Percentiles rank a stretch among this genome's conserved stretches.
phyloP scores from a whole-genome alignment of 2,329 filamentous ascomycete species.

The Teratosphaeria gauchensis region DNA sequence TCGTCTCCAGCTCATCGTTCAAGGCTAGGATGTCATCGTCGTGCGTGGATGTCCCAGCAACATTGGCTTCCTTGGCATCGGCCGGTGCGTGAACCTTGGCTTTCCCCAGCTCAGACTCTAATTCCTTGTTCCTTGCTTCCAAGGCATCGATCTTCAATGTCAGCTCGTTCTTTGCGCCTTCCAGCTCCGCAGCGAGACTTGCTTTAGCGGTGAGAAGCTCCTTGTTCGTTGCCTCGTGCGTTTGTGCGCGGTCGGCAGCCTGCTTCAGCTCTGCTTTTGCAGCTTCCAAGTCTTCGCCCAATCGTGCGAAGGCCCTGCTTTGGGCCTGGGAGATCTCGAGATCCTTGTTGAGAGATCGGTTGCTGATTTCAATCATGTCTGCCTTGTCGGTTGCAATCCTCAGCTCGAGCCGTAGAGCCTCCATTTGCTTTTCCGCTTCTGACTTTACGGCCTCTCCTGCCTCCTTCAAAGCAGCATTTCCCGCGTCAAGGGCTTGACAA shows the following conservation, averaged over 20 bases:
- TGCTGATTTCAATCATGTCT: not conserved
- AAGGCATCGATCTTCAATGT: not conserved
- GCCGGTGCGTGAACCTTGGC: not conserved
- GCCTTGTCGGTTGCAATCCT: not conserved
- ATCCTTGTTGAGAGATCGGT: not conserved
- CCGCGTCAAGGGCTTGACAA: not conserved
- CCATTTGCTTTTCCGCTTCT: not conserved
- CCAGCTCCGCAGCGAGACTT: not conserved
- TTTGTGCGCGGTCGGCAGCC: not conserved
- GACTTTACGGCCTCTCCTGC: not conserved
- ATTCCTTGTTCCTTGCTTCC: not conserved
- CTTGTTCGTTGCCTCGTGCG: not conserved
- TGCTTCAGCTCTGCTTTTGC: not conserved
- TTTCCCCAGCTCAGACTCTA: not conserved
- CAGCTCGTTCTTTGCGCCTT: not conserved
- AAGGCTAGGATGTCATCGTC: not conserved
- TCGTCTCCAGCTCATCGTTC: not conserved
- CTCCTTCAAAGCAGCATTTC: not conserved
- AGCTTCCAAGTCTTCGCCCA: not conserved
- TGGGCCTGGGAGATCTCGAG: not conserved
- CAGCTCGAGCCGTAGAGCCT: not conserved
- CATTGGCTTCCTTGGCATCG: not conserved
- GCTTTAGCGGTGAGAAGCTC: not conserved
- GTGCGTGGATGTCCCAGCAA: not conserved
- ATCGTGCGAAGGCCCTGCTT: not conserved